Conservation (phyloP, 352 stramenopile species). For the Phytophthora citricola region DNA sequence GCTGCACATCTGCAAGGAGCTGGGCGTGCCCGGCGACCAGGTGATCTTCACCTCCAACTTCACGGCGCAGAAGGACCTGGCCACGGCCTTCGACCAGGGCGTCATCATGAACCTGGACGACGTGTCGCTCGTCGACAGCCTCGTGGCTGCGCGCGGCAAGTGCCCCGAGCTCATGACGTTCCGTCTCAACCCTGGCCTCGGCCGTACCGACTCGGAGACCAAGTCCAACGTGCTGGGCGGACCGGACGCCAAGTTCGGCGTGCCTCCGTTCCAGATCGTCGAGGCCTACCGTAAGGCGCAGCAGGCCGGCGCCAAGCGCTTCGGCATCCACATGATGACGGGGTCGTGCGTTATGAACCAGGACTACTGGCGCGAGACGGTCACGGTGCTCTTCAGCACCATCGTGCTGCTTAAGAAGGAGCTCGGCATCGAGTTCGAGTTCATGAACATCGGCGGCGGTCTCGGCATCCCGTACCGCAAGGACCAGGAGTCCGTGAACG, state of each 20-base stretch:
- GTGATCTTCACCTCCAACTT: conserved; percentile 93
- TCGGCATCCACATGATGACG: conserved; percentile 94
- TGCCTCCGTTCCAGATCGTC: conserved; percentile 88
- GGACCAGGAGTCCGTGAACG: conserved; percentile 72
- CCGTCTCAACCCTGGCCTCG: conserved; percentile 86
- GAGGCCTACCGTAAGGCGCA: conserved; percentile 88
- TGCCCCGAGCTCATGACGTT: conserved; percentile 90
- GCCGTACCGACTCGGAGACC: conserved; percentile 89
- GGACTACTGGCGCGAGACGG: conserved; percentile 90
- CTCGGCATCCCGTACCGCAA: conserved; percentile 90
- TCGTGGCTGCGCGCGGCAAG: conserved; percentile 68
- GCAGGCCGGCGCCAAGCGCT: conserved; percentile 78
- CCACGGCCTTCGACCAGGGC: conserved; percentile 73
- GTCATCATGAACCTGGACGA: conserved; percentile 92
- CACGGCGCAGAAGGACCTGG: conserved; percentile 78
- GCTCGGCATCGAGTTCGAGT: conserved; percentile 90
- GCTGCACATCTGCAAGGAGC: conserved; percentile 77
- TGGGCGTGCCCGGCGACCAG: conserved; percentile 77
- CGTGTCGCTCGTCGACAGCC: conserved; percentile 80
- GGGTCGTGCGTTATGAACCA: conserved; percentile 91
- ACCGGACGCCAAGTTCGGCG: conserved; percentile 90
- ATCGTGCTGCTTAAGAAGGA: conserved; percentile 81
- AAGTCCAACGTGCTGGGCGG: conserved; percentile 90
- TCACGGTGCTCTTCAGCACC: conserved; percentile 85
- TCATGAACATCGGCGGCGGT: conserved; percentile 92